Evolutionary conservation across 106 monocot genomes (phyloP), one percentile per base, ranked within the genome.

Genomic region (Dendrobium chrysotoxum): DNA sequence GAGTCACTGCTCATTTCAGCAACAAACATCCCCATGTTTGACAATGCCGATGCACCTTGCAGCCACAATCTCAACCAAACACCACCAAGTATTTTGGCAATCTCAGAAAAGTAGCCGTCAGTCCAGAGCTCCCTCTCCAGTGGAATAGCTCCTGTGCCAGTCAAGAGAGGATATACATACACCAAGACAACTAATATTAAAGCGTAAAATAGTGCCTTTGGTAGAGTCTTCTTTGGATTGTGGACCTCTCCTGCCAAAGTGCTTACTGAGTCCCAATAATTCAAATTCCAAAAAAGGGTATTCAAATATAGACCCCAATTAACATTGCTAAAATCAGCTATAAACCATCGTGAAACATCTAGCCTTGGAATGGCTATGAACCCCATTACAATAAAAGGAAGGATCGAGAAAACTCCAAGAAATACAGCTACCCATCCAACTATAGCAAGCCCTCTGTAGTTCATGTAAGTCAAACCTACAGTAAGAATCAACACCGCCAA

Each of bases 1-100:
- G 92, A 92, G 53, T 92, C 92, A 25, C 92, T 92, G 72, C 89
- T 87, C 92, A 92, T 92, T 82, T 92, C 92, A 3, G 92, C 85
- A 28, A 89, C 80, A 72, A 92, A 92, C 92, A 92, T 92, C 4
- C 92, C 92, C 85, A 87, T 87, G 57, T 92, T 92, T 12, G 92
- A 87, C 64, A 92, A 26, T 12, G 89, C 92, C 16, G 92, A 70
- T 21, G 89, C 89, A 7, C 75, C 87, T 79, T 92, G 92, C 30
- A 92, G 12, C 92, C 89, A 92, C 84, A 81, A 79, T n/a, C 61
- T 81, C 84, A 92, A 79, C 92, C 89, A 89, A n/a, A 81, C 80
- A 16, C 89, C 92, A 47, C 87, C 92, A 6, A 89, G 18, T 11
- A 87, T 58, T 66, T 87, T 87, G 3, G 92, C 92, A 61, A 89